Conservation (phyloP, 2,329 filamentous ascomycete genomes). For the Mollisia scopiformis region DNA sequence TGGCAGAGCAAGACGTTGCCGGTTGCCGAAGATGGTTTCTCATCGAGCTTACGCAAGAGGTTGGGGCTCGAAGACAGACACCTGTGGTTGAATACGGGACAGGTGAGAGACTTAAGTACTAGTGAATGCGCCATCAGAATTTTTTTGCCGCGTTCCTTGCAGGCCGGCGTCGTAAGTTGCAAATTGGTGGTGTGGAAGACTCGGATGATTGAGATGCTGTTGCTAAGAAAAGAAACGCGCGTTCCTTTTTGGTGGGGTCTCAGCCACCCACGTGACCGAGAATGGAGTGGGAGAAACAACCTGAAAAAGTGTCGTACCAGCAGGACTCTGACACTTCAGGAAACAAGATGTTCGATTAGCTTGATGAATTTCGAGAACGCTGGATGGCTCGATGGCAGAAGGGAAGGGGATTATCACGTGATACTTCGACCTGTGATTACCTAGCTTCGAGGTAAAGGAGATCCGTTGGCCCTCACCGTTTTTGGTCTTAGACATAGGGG, state of each 20-base stretch:
- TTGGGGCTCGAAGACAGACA: background rate
- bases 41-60: background rate
- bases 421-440: too few species aligned
- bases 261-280: background rate
- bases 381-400: too few species aligned
- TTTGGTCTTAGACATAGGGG: too few species aligned
- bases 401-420: too few species aligned
- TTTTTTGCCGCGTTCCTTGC: constrained; percentile 5
- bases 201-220: background rate
- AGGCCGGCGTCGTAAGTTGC: background rate
- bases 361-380: too few species aligned
- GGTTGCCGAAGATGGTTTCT: background rate
- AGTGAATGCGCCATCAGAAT: background rate
- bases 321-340: too few species aligned
- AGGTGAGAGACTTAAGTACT: background rate
- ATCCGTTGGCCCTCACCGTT: too few species aligned
- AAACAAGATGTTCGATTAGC: too few species aligned
- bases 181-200: background rate
- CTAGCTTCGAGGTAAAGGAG: too few species aligned
- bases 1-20: background rate
- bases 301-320: too few species aligned
- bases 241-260: background rate
- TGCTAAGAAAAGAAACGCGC: background rate
- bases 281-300: background rate
- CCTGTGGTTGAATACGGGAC: background rate